Evolutionary conservation across 2,329 filamentous ascomycete species (phyloP).

Genomic region (Xylaria sp.): DNA sequence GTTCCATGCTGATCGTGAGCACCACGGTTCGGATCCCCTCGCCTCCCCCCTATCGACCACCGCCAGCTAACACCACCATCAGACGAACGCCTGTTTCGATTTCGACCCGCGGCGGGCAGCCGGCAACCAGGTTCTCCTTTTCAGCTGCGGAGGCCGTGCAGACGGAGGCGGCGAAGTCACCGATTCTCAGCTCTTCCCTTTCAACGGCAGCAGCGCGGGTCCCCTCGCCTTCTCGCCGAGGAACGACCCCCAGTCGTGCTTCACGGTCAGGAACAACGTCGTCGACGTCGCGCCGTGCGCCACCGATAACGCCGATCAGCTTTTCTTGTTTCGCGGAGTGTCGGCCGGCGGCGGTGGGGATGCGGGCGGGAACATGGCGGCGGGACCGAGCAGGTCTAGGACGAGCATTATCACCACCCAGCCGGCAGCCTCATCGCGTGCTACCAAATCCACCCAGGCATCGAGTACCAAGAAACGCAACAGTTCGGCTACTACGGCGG

Average conservation of each 20-base stretch:
- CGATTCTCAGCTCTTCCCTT: conserved; percentile 55
- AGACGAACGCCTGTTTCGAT: conserved; percentile 62
- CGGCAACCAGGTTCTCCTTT: conserved; percentile 57
- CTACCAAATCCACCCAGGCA: conserved; percentile 1
- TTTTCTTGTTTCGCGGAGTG: conserved; percentile 41
- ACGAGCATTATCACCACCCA: neutral
- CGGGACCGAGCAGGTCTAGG: neutral
- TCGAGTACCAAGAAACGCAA: conserved; percentile 6
- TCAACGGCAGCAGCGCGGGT: conserved; percentile 44
- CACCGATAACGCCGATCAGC: conserved; percentile 44
- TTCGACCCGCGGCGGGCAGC: conserved; percentile 55
- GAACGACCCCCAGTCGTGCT: conserved; percentile 51
- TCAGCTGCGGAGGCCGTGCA: conserved; percentile 61
- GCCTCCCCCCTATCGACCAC: neutral
- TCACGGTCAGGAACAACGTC: conserved; percentile 47
- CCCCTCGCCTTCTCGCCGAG: conserved; percentile 49
- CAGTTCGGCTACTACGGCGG: neutral
- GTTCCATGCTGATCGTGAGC: conserved; percentile 56
- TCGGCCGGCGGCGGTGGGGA: conserved; percentile 7
- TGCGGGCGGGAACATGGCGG: neutral
- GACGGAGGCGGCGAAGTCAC: conserved; percentile 55
- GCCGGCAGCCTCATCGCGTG: neutral
- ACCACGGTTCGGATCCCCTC: conserved; percentile 42
- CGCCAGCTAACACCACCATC: conserved; percentile 8
- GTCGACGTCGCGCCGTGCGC: conserved; percentile 50